Evolutionary conservation across 2,329 filamentous ascomycete genomes (phyloP), one percentile per base, ranked within the genome.

Genomic region (Sporothrix dimorphospora): DNA sequence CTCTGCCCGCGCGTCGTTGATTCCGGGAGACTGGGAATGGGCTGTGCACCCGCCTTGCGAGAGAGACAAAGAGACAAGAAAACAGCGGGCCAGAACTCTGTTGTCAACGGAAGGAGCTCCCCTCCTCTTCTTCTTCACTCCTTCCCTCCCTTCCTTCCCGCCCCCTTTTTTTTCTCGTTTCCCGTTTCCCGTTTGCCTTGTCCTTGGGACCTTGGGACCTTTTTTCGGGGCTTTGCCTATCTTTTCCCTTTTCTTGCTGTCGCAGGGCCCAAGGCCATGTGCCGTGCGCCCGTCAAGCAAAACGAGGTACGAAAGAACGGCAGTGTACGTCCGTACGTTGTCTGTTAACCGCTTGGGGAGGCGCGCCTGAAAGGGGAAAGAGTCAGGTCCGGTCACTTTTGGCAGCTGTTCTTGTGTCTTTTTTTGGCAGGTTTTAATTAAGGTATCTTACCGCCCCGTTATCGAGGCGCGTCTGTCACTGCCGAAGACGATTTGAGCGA

Each of bases 21-120:
- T 57, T 57, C 66, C 66, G 49, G 66, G 66, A 57, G 66, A 45
- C 49, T 69, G 66, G 66, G 51, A 57, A 45, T 68, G 66, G 66
- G 66, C 34, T 68, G 66, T 68, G 65, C 42, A 67, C 57, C 57
- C 65, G 65, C 42, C 65, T 16, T 42, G 57, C 34, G 4, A 55
- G n/a, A 53, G 49, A 65, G 38, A 19, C 61, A 47, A 21, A 24
- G 7, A 53, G 57, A 63, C n/a, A 34, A 34, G 11, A n/a, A 8
- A 57, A 6, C 53, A 9, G 27, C n/a, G 57, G 57, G 34, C 34
- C 1, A 40, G 57, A 63, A 24, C 34, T 42, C n/a, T 63, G 34
- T 4, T 57, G 53, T 34, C 27, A 24, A 14, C 57, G 34, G 57
- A 63, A 63, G 30, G 57, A 42, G 42, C 19, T n/a, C 57, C 55